Conservation (phyloP, 495 filamentous ascomycete genomes). For the Daldinia childiae region DNA sequence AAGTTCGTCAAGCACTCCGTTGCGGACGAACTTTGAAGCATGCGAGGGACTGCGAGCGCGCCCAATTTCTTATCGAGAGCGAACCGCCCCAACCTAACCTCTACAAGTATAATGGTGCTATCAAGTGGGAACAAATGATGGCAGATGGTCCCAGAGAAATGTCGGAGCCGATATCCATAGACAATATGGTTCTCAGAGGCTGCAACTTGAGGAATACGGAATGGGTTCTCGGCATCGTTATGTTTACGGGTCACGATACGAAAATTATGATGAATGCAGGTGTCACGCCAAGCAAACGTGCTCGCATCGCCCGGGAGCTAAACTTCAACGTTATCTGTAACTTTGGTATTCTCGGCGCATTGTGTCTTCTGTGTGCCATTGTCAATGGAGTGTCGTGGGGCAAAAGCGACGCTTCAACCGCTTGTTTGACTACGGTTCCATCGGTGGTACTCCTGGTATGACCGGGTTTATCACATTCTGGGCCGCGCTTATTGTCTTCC, state of each 20-base stretch:
- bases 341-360: conserved; percentile 86
- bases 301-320: conserved; percentile 87
- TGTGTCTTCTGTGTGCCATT: conserved; percentile 88
- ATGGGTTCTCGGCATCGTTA: conserved; percentile 94
- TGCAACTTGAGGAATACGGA: conserved; percentile 95
- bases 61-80: conserved; percentile 89
- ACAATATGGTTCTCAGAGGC: conserved; percentile 92
- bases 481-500: conserved; percentile 92
- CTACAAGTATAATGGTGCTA: conserved; percentile 89
- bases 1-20: conserved; percentile 90
- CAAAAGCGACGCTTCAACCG: conserved; percentile 73
- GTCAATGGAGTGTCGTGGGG: conserved; percentile 86
- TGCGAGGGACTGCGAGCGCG: conserved; percentile 87
- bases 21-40: conserved; percentile 86
- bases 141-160: conserved; percentile 72
- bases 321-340: conserved; percentile 99
- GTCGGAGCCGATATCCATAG: conserved; percentile 93
- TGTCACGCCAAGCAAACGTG: conserved; percentile 93
- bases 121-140: conserved; percentile 84
- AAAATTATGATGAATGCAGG: conserved; percentile 99
- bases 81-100: conserved; percentile 92
- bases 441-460: conserved; percentile 77
- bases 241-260: conserved; percentile 96
- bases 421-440: conserved; percentile 89
- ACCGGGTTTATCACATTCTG: conserved; percentile 97